These are phyloP conservation scores for Venustampulla echinocandica DNA, from an alignment of 495 filamentous ascomycete species.

Conservation along the genomic window DNA sequence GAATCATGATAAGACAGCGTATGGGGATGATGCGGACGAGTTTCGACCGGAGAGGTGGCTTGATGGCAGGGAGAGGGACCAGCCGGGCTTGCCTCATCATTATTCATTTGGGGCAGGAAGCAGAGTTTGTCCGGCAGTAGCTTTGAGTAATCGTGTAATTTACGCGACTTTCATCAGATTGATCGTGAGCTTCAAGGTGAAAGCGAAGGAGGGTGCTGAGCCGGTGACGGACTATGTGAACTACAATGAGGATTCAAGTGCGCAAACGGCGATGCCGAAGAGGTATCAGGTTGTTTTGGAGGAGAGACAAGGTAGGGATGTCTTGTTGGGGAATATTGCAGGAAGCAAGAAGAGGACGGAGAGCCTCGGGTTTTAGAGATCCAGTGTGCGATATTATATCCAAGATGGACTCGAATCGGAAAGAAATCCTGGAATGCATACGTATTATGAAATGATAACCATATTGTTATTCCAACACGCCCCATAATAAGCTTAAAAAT, in stretches of 20 bases:
- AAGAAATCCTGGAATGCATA: too few species aligned
- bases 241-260: not conserved
- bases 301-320: not conserved
- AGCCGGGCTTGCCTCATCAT: not conserved
- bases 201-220: not conserved
- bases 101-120: not conserved
- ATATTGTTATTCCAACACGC: not conserved
- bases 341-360: too few species aligned
- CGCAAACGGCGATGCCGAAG: not conserved
- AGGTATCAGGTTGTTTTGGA: not conserved
- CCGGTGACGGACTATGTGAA: not conserved
- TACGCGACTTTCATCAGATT: not conserved
- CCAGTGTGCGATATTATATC: too few species aligned
- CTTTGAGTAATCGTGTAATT: not conserved
- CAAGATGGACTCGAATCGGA: too few species aligned
- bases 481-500: not conserved
- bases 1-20: conserved; percentile 5
- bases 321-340: not conserved
- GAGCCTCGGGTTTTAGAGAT: too few species aligned
- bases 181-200: not conserved
- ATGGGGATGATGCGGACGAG: conserved; percentile 19
- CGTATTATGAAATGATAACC: too few species aligned
- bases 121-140: not conserved
- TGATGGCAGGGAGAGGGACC: not conserved
- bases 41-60: conserved; percentile 34